Base-by-base conservation (phyloP, 441 rosid species). In the Monsonia emarginata region DNA sequence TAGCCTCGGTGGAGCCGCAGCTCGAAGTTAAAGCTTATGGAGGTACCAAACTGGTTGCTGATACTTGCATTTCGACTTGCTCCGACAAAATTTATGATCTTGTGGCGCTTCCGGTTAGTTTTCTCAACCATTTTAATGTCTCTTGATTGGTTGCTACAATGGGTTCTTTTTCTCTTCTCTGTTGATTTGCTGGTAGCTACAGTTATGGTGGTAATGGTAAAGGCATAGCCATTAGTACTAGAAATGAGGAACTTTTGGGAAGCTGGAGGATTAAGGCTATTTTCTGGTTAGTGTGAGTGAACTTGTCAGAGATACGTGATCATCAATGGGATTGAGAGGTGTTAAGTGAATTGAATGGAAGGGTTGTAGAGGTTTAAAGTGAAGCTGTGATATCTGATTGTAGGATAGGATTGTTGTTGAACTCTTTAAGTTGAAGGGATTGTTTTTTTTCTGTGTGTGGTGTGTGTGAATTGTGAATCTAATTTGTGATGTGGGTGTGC, bases 1-100 rank as follows among this genome's bases (percentile, higher is more conserved):
- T 93, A 69, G 98, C 97, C 59, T 93, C 98, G 0, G 96, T 93
- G 62, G 98, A 93, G 76, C 80, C 85, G 25, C 85, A 88, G 65
- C 93, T 88, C 38, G 90, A 90, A 76, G 73, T 93, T 78, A 85
- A 87, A 78, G 91, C 85, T 59, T 83, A 92, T 7, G 76, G 86
- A 46, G 93, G 97, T 71, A 83, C 83, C 16, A 84, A 69, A 72
- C 69, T 93, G 67, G 84, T 90, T 40, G 98, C 97, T 68, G 98
- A 88, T 81, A 77, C 82, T 65, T 67, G 73, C 58, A 90, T 93
- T 74, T 76, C 93, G 0, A 71, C 77, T 42, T 93, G 97, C 69
- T 54, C 82, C 59, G 67, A 80, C 38, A 82, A 83, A 79, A 67
- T 79, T 74, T 93, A 79, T 27, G 98, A 93, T 83, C 90, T 93